phyloP scores from a whole-genome alignment of 1,284 basidiomycete species.

The Athelia sp. region DNA sequence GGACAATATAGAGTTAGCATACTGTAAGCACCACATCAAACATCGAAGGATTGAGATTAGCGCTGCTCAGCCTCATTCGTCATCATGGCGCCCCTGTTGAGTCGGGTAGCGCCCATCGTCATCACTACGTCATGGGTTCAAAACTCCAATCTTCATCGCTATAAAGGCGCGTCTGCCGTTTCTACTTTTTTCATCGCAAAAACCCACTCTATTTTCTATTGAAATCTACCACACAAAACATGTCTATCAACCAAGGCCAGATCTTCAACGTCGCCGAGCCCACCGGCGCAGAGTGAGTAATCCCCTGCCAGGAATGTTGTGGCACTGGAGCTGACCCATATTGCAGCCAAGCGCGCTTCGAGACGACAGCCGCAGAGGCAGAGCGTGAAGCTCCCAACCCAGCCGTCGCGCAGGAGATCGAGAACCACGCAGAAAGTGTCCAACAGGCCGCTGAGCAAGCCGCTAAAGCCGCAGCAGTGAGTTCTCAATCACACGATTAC shows the following conservation, averaged over 20 bases:
- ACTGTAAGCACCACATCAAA: too few relatives aligned
- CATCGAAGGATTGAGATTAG: not conserved
- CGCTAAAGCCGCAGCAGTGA: constrained; percentile 42
- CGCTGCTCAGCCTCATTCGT: not conserved
- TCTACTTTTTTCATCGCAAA: not conserved
- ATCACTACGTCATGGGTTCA: too few relatives aligned
- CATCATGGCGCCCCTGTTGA: not conserved
- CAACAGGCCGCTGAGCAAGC: constrained; percentile 42
- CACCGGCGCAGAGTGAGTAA: constrained; percentile 23
- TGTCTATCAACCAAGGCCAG: constrained; percentile 18
- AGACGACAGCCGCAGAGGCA: constrained; percentile 47
- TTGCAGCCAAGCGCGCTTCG: constrained; percentile 25
- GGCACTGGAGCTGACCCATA: not conserved
- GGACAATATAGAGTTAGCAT: too few relatives aligned
- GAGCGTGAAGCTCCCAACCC: constrained; percentile 41
- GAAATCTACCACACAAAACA: constrained; percentile 5
- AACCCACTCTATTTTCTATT: not conserved
- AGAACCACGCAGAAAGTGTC: constrained; percentile 39
- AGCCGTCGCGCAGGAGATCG: constrained; percentile 32
- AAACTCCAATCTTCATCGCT: not conserved
- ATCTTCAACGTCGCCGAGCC: constrained; percentile 31
- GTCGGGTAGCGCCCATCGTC: too few relatives aligned
- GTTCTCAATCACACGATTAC: constrained; percentile 4
- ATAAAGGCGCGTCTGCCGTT: not conserved
- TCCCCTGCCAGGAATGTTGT: not conserved